A percentile compares a stretch with the other conserved stretches of the same genome.
Evolutionary conservation across 2,329 filamentous ascomycete genomes (phyloP).

Genomic region (Hypoxylon sp.): DNA sequence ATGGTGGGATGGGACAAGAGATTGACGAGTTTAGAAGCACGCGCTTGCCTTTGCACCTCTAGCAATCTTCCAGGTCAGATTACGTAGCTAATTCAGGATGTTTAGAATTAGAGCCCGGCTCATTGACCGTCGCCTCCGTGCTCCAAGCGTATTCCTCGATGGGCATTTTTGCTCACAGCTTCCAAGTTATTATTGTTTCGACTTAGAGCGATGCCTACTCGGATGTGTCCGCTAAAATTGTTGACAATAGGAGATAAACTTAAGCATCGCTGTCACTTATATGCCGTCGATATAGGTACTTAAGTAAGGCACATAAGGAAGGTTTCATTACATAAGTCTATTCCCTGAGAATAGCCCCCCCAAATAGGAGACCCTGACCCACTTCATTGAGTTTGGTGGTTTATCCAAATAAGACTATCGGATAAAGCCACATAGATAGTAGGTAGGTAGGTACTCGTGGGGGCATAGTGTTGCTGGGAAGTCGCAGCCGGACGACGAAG

Average conservation of each 20-base stretch:
- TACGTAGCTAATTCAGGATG: too few species aligned
- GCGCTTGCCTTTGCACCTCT: too few species aligned
- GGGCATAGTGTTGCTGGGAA: background rate
- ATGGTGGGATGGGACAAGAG: too few species aligned
- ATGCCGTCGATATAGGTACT: conserved; percentile 4
- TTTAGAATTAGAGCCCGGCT: too few species aligned
- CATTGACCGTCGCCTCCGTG: too few species aligned
- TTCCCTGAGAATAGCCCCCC: conserved; percentile 14
- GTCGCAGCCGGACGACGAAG: conserved; percentile 6
- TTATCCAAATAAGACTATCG: conserved; percentile 10
- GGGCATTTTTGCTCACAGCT: too few species aligned
- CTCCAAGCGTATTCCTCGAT: too few species aligned
- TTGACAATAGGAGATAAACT: background rate
- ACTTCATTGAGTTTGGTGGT: conserved; percentile 20
- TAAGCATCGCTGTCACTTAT: conserved; percentile 4
- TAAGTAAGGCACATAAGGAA: conserved; percentile 11
- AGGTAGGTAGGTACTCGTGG: too few species aligned
- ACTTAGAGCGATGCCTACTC: background rate
- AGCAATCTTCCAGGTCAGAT: too few species aligned
- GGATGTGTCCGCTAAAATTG: background rate
- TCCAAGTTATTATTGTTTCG: too few species aligned
- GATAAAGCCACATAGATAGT: background rate
- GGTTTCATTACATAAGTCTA: conserved; percentile 10
- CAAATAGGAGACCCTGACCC: conserved; percentile 16
- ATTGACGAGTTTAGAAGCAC: too few species aligned